Evolutionary conservation across 176 grass and related monocot species (phyloP).

Genomic region (Oropetium thomaeum): DNA sequence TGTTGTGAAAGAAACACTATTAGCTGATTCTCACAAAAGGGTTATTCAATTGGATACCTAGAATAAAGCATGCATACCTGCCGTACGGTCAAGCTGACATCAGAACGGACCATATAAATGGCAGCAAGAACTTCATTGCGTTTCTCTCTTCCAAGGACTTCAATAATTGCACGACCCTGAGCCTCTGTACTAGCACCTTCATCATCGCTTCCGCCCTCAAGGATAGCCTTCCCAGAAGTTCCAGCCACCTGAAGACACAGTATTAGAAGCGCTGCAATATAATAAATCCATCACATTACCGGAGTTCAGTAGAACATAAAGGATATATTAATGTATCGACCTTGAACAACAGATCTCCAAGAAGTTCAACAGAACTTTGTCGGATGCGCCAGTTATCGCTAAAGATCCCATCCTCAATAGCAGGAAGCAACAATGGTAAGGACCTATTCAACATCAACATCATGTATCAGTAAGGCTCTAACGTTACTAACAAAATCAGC

Average conservation of each 20-base stretch:
- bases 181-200: slow-evolving; percentile 99
- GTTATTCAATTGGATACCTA: neutral
- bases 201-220: slow-evolving; percentile 97
- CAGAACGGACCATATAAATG: slow-evolving; percentile 97
- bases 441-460: slow-evolving; percentile 65
- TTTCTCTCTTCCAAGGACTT: slow-evolving; percentile 84
- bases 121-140: slow-evolving; percentile 97
- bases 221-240: slow-evolving; percentile 93
- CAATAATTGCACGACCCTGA: slow-evolving; percentile 96
- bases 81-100: slow-evolving; percentile 92
- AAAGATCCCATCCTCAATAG: slow-evolving; percentile 97
- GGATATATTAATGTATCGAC: slow-evolving; percentile 37
- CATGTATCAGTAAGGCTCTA: slow-evolving; percentile 27
- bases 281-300: neutral
- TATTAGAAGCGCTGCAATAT: slow-evolving; percentile 19
- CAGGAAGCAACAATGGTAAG: slow-evolving; percentile 86
- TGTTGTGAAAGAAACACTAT: neutral
- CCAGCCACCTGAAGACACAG: slow-evolving; percentile 73
- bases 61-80: slow-evolving; percentile 52
- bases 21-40: neutral
- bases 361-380: slow-evolving; percentile 94
- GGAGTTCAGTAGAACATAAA: slow-evolving; percentile 21
- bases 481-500: slow-evolving; percentile 24
- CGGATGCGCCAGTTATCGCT: slow-evolving; percentile 95
- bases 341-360: slow-evolving; percentile 98